phyloP scores from a whole-genome alignment of 345 rosid genomes.

The Cardamine resedifolia region DNA sequence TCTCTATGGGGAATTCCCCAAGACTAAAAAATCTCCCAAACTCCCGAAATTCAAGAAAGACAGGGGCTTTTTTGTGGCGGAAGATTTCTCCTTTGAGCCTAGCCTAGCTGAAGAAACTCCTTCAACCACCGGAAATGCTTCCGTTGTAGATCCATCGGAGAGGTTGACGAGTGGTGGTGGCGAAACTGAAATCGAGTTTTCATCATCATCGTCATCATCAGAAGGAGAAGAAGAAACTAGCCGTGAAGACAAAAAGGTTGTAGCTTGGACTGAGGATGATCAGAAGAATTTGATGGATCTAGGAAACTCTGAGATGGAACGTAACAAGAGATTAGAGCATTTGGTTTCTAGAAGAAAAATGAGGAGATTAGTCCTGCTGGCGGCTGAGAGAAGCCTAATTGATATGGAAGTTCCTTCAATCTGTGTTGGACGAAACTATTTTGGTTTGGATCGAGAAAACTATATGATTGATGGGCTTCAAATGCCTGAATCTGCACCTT shows the following conservation, averaged over 20 bases:
- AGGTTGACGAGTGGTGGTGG: slow-evolving; percentile 24
- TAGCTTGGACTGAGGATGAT: slow-evolving; percentile 75
- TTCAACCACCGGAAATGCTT: background rate
- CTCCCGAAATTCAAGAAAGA: slow-evolving; percentile 27
- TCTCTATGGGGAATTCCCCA: slow-evolving; percentile 29
- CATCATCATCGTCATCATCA: slow-evolving; percentile 27
- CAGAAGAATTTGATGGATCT: slow-evolving; percentile 79
- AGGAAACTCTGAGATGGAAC: slow-evolving; percentile 70
- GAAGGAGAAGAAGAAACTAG: slow-evolving; percentile 45
- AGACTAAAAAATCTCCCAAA: background rate
- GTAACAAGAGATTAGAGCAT: slow-evolving; percentile 70
- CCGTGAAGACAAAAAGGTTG: slow-evolving; percentile 40
- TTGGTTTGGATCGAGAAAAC: slow-evolving; percentile 34
- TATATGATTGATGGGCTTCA: slow-evolving; percentile 28
- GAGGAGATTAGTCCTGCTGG: slow-evolving; percentile 46
- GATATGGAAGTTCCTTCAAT: slow-evolving; percentile 38
- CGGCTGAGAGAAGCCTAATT: slow-evolving; percentile 40
- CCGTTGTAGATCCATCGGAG: slow-evolving; percentile 14
- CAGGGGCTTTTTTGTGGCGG: slow-evolving; percentile 6
- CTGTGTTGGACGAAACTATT: slow-evolving; percentile 36
- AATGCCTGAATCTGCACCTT: slow-evolving; percentile 81
- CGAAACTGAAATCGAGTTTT: slow-evolving; percentile 40
- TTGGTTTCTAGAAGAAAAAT: slow-evolving; percentile 65
- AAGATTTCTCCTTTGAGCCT: slow-evolving; percentile 14
- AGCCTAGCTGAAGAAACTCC: background rate